Base-by-base conservation (phyloP, 306 rosid species). In the Lupinus albus region DNA sequence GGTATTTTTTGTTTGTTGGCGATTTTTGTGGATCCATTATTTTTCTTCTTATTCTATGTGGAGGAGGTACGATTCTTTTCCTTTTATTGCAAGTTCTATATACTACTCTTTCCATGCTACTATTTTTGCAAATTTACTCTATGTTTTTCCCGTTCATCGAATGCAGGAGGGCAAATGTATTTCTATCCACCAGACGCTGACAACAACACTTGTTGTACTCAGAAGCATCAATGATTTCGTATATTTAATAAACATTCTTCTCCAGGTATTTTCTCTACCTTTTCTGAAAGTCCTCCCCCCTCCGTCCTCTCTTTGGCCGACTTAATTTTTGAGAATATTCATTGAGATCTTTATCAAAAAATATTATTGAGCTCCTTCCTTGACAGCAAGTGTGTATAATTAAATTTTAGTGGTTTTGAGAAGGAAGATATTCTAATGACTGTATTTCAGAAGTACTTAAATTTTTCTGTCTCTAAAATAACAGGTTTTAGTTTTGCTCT, bases 221-320 rank as follows among this genome's bases (percentile, higher is more conserved):
- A 76, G 98, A 86, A 86, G 91, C 87, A 5, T 92, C 30, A 86
- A 84, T 44, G 98, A 92, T 89, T 0, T 84, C 20, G 54, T 89
- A 41, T 84, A 81, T 80, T 67, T 87, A 25, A 66, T 92, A 41
- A 82, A 92, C 79, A 86, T 92, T 46, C 83, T 92, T 79, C 93
- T 92, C 35, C 93, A 89, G 91, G 96, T 91, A 81, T 52, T 63
- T 69, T 66, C 35, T 68, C 58, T 39, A 25, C 67, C 44, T 30
- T 59, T 68, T 15, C 32, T 8, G 55, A 55, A 68, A 47, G 21
- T 16, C 42, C 12, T 41, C n/a, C 3, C 58, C 48, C 62, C 10
- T 15, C 35, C 33, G 10, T 1, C 52, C 0, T 42, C 21, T n/a
- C 20, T 16, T 8, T 38, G 10, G 11, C 44, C 11, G 8, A 3